Base-by-base conservation (phyloP, 257 asterid genomes). In the Eucommia ulmoides region DNA sequence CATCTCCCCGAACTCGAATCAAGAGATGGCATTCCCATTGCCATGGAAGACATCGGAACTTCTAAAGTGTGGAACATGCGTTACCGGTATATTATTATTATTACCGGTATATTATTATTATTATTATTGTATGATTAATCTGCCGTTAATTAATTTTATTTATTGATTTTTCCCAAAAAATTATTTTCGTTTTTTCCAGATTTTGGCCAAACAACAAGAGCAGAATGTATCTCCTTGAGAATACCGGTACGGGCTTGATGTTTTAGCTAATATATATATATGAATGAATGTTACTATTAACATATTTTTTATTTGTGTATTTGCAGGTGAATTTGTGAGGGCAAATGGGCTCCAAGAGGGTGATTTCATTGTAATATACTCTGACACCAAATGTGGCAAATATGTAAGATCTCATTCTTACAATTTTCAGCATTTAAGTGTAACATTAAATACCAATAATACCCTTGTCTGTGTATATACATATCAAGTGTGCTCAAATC, bases 191-290 rank as follows among this genome's bases (percentile, higher is more conserved):
- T 42, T 18, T 42, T 42, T 42, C 45, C 75, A 79, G 87, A 71
- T 79, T 74, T 58, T 79, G 87, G 92, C 87, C 92, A 18, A 88
- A 88, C 49, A 88, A 88, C 85, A 88, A 84, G 54, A 88, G 97
- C 64, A 68, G 94, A 56, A 88, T 88, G 97, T 88, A 88, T 73
- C 86, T 88, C 54, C 86, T 88, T 50, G 97, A 84, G 65, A 88
- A 88, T 69, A 78, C 94, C 22, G 93, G 93, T 87, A 59, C 23
- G n/a, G 2, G 8, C 22, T 16, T 16, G 14, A 8, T 14, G 3
- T 24, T 14, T 19, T n/a, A n/a, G n/a, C 20, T 12, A 20, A 18
- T 11, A 23, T 41, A 41, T 16, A 41, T 38, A 38, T 38, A 41
- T 24, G 22, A 0, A 17, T 12, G 11, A 0, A 53, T 22, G 29